Conservation (phyloP, 352 stramenopile genomes). For the Pythium periplocum region DNA sequence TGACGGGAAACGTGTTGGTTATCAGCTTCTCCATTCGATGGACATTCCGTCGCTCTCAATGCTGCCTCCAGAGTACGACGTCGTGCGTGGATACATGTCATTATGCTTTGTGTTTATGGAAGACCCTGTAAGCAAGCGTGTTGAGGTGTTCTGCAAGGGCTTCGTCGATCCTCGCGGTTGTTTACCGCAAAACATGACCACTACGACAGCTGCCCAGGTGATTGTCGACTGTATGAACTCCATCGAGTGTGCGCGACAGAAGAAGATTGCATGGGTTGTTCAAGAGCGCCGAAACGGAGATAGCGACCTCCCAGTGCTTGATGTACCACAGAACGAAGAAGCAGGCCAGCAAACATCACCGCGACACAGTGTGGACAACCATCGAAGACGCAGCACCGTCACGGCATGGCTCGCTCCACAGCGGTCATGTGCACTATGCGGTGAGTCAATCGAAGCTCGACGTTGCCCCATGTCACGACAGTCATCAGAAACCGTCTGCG, state of each 20-base stretch:
- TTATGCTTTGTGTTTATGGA: conserved; percentile 32
- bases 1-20: conserved; percentile 13
- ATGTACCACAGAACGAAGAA: too few relatives aligned
- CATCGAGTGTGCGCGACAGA: conserved; percentile 11
- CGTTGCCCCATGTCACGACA: too few relatives aligned
- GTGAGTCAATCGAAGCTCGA: too few relatives aligned
- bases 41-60: conserved; percentile 17
- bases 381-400: too few relatives aligned
- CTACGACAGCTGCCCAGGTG: conserved; percentile 12
- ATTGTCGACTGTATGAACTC: conserved; percentile 22
- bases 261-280: conserved; percentile 24
- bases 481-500: too few relatives aligned
- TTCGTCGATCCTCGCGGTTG: conserved; percentile 29
- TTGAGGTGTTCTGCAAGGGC: conserved; percentile 34
- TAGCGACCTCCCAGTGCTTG: background rate
- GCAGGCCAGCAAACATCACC: too few relatives aligned
- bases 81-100: conserved; percentile 29
- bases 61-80: conserved; percentile 10
- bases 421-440: too few relatives aligned
- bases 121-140: background rate
- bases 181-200: conserved; percentile 16
- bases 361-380: too few relatives aligned
- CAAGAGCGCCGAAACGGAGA: conserved; percentile 2
- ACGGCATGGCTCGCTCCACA: too few relatives aligned
- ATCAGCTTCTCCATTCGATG: conserved; percentile 31